Percentiles rank a stretch among this genome's conserved stretches.
Conservation (phyloP, 805 yeast species). For the Yarrowia osloensis region DNA sequence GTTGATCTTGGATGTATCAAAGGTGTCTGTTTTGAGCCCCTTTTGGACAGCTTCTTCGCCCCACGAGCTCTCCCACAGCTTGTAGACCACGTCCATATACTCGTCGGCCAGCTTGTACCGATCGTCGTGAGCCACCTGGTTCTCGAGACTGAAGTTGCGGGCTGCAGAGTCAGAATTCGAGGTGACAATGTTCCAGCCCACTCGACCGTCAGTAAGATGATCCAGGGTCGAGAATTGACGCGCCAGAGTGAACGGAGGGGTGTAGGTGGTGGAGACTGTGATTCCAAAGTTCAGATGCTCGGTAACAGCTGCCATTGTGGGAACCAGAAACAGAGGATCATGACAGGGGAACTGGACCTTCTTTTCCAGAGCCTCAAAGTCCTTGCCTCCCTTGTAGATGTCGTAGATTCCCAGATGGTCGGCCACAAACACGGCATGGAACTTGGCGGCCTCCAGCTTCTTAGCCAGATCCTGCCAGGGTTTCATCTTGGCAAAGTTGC, state of each 20-base stretch:
- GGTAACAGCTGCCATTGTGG: slow-evolving; percentile 51
- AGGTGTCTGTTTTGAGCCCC: slow-evolving; percentile 37
- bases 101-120: slow-evolving; percentile 49
- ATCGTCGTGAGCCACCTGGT: slow-evolving; percentile 47
- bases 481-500: slow-evolving; percentile 3
- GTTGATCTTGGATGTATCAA: slow-evolving; percentile 46
- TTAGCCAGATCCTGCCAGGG: slow-evolving; percentile 8
- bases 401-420: slow-evolving; percentile 48
- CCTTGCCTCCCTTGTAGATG: slow-evolving; percentile 46
- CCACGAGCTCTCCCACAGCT: slow-evolving; percentile 49
- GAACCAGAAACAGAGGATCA: slow-evolving; percentile 46
- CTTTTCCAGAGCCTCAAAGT: slow-evolving; percentile 42
- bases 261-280: slow-evolving; percentile 49
- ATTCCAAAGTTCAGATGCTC: slow-evolving; percentile 47
- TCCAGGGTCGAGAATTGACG: slow-evolving; percentile 51
- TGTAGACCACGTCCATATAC: slow-evolving; percentile 47
- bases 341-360: slow-evolving; percentile 45
- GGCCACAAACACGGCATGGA: slow-evolving; percentile 47
- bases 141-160: slow-evolving; percentile 45
- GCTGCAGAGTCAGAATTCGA: slow-evolving; percentile 50
- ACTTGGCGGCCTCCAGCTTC: slow-evolving; percentile 26
- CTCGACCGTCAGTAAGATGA: slow-evolving; percentile 48
- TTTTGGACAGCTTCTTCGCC: slow-evolving; percentile 47
- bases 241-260: slow-evolving; percentile 48
- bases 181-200: slow-evolving; percentile 54